phyloP scores from a whole-genome alignment of 305 asterid species.

The Fraxinus sp. region DNA sequence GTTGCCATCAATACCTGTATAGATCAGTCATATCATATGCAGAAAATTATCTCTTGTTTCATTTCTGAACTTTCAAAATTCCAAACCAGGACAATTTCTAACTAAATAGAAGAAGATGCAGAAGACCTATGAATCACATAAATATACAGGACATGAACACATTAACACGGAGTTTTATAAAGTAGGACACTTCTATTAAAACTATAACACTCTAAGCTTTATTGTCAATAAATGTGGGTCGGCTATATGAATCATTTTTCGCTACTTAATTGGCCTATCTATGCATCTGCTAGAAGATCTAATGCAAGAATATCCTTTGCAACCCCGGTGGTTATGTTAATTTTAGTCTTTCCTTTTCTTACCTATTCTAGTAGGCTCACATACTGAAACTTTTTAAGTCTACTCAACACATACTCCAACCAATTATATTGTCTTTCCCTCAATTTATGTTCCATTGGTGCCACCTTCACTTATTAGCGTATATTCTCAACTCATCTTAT shows the following conservation, averaged over 20 bases:
- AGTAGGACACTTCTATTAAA: background rate
- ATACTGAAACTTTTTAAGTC: background rate
- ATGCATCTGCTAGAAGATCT: background rate
- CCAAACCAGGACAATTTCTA: background rate
- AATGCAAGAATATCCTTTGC: background rate
- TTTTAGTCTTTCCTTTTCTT: background rate
- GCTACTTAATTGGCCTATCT: background rate
- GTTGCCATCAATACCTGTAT: conserved; percentile 94
- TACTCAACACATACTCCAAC: background rate
- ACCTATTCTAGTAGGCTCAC: background rate
- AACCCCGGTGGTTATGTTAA: background rate
- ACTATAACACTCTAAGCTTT: background rate
- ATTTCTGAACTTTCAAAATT: background rate
- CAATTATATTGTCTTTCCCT: background rate
- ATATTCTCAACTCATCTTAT: background rate
- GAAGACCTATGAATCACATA: background rate
- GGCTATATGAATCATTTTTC: background rate
- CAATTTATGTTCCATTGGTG: background rate
- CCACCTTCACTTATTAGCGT: background rate
- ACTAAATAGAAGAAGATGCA: background rate
- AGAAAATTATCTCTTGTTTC: background rate
- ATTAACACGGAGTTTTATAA: background rate
- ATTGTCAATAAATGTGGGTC: background rate
- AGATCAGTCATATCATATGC: conserved; percentile 4
- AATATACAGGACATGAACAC: background rate